Evolutionary conservation across 2,329 filamentous ascomycete genomes (phyloP).

Genomic region (Pseudogymnoascus sp.): DNA sequence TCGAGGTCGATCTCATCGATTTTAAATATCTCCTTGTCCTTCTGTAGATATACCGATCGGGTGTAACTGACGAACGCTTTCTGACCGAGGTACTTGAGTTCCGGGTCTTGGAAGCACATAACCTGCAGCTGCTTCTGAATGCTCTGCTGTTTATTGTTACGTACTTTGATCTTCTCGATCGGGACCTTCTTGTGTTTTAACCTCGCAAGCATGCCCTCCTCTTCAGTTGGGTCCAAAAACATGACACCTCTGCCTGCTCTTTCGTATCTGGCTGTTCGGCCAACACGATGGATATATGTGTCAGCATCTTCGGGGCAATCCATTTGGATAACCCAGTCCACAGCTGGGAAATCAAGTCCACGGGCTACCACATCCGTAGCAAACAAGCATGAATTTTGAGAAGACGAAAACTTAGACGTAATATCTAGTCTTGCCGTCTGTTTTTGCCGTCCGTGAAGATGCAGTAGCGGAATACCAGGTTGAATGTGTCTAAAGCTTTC

Average conservation of each 20-base stretch:
- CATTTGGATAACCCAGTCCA: constrained; percentile 98
- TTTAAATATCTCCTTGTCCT: constrained; percentile 86
- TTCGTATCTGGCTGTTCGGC: constrained; percentile 88
- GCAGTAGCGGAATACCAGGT: constrained; percentile 84
- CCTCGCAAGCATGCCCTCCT: constrained; percentile 78
- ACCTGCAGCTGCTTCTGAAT: constrained; percentile 82
- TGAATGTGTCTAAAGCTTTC: constrained; percentile 89
- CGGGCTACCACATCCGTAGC: constrained; percentile 92
- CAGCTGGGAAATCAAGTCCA: constrained; percentile 89
- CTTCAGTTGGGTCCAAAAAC: constrained; percentile 87
- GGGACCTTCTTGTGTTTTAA: constrained; percentile 85
- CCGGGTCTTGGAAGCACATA: constrained; percentile 91
- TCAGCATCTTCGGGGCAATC: constrained; percentile 95
- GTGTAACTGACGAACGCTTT: constrained; percentile 93
- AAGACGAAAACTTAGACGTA: constrained; percentile 69
- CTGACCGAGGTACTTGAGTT: constrained; percentile 89
- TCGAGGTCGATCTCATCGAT: constrained; percentile 77
- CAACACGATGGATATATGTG: constrained; percentile 95
- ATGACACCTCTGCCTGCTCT: constrained; percentile 79
- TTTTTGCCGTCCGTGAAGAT: constrained; percentile 90
- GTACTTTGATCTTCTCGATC: constrained; percentile 77
- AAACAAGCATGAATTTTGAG: constrained; percentile 82
- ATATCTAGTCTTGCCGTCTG: constrained; percentile 83
- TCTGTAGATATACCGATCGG: constrained; percentile 76
- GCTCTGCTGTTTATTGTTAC: constrained; percentile 79